Percentiles rank a stretch among this genome's conserved stretches.
phyloP scores from a whole-genome alignment of 169 alveolate genomes.

The Plasmodium relictum region DNA sequence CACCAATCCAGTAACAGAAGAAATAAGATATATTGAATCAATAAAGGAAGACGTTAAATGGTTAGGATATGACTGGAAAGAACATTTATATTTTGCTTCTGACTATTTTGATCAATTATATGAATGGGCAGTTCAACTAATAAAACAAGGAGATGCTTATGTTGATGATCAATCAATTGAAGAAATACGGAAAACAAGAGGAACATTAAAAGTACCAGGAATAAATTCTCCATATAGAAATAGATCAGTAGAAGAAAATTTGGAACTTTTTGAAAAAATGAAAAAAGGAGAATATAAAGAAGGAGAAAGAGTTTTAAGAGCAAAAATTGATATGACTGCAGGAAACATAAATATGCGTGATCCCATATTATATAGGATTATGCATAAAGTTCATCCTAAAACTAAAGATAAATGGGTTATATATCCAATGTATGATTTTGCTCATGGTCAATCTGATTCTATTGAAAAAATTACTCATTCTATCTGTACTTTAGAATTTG shows the following conservation, averaged over 20 bases:
- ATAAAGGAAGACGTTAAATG: conserved; percentile 94
- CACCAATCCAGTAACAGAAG: conserved; percentile 99
- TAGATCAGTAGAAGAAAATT: conserved; percentile 96
- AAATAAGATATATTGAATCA: conserved; percentile 94
- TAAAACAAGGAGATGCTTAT: conserved; percentile 97
- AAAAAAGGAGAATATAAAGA: conserved; percentile 95
- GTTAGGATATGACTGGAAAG: conserved; percentile 97
- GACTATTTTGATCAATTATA: conserved; percentile 97
- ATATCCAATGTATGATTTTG: conserved; percentile 99
- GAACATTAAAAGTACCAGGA: conserved; percentile 90
- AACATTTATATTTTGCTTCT: conserved; percentile 95
- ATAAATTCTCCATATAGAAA: conserved; percentile 94
- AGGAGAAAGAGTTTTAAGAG: conserved; percentile 96
- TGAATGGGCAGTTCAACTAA: conserved; percentile 96
- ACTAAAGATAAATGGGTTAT: conserved; percentile 98
- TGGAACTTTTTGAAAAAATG: conserved; percentile 96
- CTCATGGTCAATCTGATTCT: conserved; percentile 99
- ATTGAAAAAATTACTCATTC: conserved; percentile 98
- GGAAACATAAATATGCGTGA: conserved; percentile 98
- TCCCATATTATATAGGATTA: conserved; percentile 96
- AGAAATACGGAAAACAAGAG: conserved; percentile 93
- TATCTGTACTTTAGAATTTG: conserved; percentile 99
- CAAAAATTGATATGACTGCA: conserved; percentile 98
- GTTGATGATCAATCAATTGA: conserved; percentile 97
- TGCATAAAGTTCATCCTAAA: conserved; percentile 95